phyloP scores from a whole-genome alignment of 495 filamentous ascomycete species.

The Amniculicola lignicola region DNA sequence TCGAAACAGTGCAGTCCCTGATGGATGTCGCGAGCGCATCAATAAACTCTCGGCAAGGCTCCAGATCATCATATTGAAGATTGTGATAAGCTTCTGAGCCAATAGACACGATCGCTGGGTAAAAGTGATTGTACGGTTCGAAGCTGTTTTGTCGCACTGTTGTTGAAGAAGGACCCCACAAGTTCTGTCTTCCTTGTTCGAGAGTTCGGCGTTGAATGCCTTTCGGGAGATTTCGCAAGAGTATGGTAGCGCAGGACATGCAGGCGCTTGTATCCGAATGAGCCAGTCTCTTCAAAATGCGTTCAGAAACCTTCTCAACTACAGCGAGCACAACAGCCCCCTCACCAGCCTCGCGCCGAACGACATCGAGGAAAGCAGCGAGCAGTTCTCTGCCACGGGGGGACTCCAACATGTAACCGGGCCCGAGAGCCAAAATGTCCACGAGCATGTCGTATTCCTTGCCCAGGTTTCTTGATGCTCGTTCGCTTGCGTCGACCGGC shows the following conservation, averaged over 20 bases:
- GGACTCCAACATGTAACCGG: neutral
- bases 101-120: slow-evolving; percentile 36
- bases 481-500: slow-evolving; percentile 13
- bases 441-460: slow-evolving; percentile 30
- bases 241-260: slow-evolving; percentile 26
- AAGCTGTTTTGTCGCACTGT: slow-evolving; percentile 47
- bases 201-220: slow-evolving; percentile 48
- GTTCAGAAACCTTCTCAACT: slow-evolving; percentile 68
- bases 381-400: slow-evolving; percentile 47
- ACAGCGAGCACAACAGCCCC: slow-evolving; percentile 57
- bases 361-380: slow-evolving; percentile 53
- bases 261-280: slow-evolving; percentile 16
- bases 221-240: slow-evolving; percentile 36
- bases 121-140: slow-evolving; percentile 61
- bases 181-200: slow-evolving; percentile 54
- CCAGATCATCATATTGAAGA: slow-evolving; percentile 30
- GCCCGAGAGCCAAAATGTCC: slow-evolving; percentile 28
- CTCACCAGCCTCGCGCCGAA: slow-evolving; percentile 64
- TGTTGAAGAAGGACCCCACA: slow-evolving; percentile 54
- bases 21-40: slow-evolving; percentile 40
- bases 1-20: slow-evolving; percentile 37
- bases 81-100: slow-evolving; percentile 33
- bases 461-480: slow-evolving; percentile 21
- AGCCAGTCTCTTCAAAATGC: slow-evolving; percentile 31
- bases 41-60: slow-evolving; percentile 36